Base-by-base conservation (phyloP, 495 filamentous ascomycete genomes). In the Penicillium odoratum region DNA sequence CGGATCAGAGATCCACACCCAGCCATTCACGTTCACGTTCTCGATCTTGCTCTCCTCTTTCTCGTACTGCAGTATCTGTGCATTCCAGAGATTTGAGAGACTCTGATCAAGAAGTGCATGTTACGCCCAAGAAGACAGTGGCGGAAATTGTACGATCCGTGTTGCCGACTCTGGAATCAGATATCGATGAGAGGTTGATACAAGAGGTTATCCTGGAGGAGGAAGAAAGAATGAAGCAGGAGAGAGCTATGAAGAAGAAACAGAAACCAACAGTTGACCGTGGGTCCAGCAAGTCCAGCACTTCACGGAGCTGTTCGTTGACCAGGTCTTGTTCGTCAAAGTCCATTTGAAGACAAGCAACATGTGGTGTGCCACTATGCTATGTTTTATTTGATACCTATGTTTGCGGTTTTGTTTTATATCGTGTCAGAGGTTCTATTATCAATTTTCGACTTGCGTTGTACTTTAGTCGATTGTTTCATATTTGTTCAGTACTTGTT, bases 261-360 rank as follows among this genome's bases (percentile, higher is more conserved):
- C 13, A 16, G 16, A 38, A 21, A 3, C 5, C 26, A 10, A 5
- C 11, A 4, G 2, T 51, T 18, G 16, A 51, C 31, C 13, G 29
- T 51, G 34, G 31, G 10, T 51, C 48, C 10, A 51, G 48, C n/a
- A 11, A 16, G 10, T 51, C 48, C 10, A 51, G 48, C n/a, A 11
- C 15, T 26, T 38, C 16, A 10, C n/a, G 48, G 16, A 40, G 31
- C 34, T 38, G 48, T 51, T 51, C 48, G 16, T 38, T 40, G 25
- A 51, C 48, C 7, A 29, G 48, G n/a, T 33, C 16, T 25, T 36
- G 48, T 33, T 50, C 29, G 29, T 16, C 29, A 18, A 30, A 34
- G 29, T 34, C 29, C 4, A 28, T 50, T 18, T 50, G 25, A 47
- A 40, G 15, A 40, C 13, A 40, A 40, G 4, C 13, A 4, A 36